Evolutionary conservation across 116 monocot genomes (phyloP).

Genomic region (Zostera marina): DNA sequence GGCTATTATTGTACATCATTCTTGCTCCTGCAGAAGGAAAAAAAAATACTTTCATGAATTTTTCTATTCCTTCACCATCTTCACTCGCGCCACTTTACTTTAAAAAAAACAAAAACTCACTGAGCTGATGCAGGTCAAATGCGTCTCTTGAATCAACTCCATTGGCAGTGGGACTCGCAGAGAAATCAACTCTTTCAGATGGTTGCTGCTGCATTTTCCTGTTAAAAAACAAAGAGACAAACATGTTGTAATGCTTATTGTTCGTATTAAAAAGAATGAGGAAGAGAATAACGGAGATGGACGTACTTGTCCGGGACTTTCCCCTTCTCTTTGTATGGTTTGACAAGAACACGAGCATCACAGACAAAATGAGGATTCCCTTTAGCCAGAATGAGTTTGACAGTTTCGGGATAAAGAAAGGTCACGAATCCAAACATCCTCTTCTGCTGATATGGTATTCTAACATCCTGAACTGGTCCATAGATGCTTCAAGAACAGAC

Average conservation of each 20-base stretch:
- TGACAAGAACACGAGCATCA: conserved; percentile 66
- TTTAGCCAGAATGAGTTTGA: conserved; percentile 39
- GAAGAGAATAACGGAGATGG: not conserved
- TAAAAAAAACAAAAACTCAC: conserved; percentile 14
- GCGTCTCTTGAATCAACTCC: conserved; percentile 47
- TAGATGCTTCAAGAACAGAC: not conserved
- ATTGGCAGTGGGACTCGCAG: conserved; percentile 29
- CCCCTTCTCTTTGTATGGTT: conserved; percentile 79
- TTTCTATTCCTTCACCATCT: no score
- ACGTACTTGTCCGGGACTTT: conserved; percentile 54
- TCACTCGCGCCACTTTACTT: no score
- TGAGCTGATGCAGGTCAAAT: conserved; percentile 50
- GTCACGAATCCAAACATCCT: conserved; percentile 96
- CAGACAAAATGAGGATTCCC: conserved; percentile 68
- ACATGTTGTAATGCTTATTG: no score
- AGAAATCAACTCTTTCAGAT: conserved; percentile 27
- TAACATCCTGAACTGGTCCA: conserved; percentile 35
- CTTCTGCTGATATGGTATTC: conserved; percentile 79
- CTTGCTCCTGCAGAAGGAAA: conserved; percentile 28
- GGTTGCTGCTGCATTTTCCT: conserved; percentile 29
- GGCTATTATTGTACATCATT: conserved; percentile 44
- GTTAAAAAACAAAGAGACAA: not conserved
- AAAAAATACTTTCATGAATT: not conserved
- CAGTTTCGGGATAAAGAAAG: conserved; percentile 58
- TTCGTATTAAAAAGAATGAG: not conserved